Evolutionary conservation across 2,329 filamentous ascomycete species (phyloP), one percentile per base, ranked within the genome.

Genomic region (Colletotrichum lindemuthianum): DNA sequence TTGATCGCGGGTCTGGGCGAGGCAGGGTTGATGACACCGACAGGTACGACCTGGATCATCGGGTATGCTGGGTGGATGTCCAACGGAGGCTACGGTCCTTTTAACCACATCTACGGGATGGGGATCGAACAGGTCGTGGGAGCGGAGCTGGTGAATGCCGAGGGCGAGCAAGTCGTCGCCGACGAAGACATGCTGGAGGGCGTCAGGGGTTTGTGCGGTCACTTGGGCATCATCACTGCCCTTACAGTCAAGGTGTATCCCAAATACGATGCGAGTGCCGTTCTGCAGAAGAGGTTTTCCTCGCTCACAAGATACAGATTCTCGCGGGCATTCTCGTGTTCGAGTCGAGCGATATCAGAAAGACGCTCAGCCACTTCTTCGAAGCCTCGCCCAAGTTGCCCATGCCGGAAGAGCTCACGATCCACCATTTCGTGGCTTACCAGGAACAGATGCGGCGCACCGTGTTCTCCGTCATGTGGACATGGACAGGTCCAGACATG

Each of bases 101-200:
- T 75, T 24, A 68, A 69, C 3, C 63, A 68, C 1, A 47, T 53
- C 2, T 73, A 69, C 57, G 77, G 78, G 4, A 58, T 78, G 1
- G 77, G 77, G 0, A 72, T 72, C 8, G 77, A 80, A 59, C 74
- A 79, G 65, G 77, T 79, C 13, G 43, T 79, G 1, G 72, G 69
- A 0, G 74, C 72, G 6, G 69, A 63, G 43, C 55, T 77, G 3
- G 72, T 75, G 34, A 68, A 69, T 47, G 60, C 69, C 7, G 48
- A 72, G 8, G 74, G 74, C 3, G 63, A 69, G 10, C 50, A 75
- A 13, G 48, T 75, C 6, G 67, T 72, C 6, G 72, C 73, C 1
- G 66, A 69, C 48, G 70, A 72, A 10, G 67, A 72, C 13, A 51
- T 75, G 40, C 60, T 76, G 4, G 70, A 71, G 57, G 72, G 66